Conservation (phyloP, 2,329 filamentous ascomycete genomes). For the Colletotrichum sp. region DNA sequence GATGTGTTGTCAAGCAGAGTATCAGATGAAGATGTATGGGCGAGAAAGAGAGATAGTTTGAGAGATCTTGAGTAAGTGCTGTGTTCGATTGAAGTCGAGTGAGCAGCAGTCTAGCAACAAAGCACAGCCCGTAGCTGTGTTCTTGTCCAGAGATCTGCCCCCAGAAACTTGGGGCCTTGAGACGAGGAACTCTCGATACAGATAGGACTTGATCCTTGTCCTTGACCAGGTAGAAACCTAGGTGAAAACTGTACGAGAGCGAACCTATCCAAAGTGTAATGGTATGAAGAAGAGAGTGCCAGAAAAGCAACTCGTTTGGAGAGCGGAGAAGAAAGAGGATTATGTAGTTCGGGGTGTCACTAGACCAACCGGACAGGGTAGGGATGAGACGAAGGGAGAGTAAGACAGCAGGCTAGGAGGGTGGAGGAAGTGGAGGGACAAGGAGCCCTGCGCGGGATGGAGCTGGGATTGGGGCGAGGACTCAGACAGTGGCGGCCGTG, state of each 20-base stretch:
- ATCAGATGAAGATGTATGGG: not conserved
- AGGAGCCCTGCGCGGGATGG: constrained; percentile 10
- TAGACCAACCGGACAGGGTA: not conserved
- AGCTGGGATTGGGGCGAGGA: constrained; percentile 1
- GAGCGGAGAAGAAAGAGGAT: constrained; percentile 10
- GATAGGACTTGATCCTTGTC: constrained; percentile 12
- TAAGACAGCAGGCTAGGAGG: constrained; percentile 11
- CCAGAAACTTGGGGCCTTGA: constrained; percentile 19
- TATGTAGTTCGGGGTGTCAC: constrained; percentile 14
- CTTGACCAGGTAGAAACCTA: constrained; percentile 12
- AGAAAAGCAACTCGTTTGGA: not conserved
- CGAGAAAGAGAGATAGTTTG: not conserved
- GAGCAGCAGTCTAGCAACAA: constrained; percentile 24
- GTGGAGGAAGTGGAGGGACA: not conserved
- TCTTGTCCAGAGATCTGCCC: constrained; percentile 24
- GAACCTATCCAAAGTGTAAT: constrained; percentile 15
- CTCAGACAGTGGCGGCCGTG: not conserved
- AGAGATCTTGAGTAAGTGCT: not conserved
- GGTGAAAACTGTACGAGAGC: not conserved
- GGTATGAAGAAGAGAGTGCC: not conserved
- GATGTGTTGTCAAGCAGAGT: not conserved
- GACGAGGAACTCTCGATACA: constrained; percentile 14
- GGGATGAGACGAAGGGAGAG: constrained; percentile 8
- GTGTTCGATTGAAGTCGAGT: constrained; percentile 5
- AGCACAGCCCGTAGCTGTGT: constrained; percentile 15